Conservation (phyloP, 2,329 filamentous ascomycete genomes). For the Alternaria solani region DNA sequence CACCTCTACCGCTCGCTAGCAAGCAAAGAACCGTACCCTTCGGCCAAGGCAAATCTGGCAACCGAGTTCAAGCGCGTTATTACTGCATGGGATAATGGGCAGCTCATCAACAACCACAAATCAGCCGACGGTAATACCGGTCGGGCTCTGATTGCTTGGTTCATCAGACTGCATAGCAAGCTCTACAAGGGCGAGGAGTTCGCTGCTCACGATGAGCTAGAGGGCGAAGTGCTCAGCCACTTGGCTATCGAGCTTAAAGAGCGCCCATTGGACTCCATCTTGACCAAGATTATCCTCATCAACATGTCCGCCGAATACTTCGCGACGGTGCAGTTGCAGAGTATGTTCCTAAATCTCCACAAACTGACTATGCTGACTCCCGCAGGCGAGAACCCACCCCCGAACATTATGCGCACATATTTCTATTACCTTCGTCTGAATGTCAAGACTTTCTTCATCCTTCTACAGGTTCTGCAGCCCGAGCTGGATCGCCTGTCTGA, state of each 20-base stretch:
- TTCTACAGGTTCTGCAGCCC: constrained; percentile 74
- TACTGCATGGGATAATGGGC: constrained; percentile 63
- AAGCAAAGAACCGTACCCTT: constrained; percentile 75
- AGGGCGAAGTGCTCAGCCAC: constrained; percentile 83
- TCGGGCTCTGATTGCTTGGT: constrained; percentile 78
- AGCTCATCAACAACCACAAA: constrained; percentile 56
- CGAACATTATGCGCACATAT: constrained; percentile 53
- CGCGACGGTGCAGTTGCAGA: constrained; percentile 67
- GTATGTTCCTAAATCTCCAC: constrained; percentile 52
- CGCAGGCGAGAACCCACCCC: constrained; percentile 37
- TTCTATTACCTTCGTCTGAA: constrained; percentile 79
- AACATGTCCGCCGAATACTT: constrained; percentile 86
- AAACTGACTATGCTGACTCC: constrained; percentile 17
- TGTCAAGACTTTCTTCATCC: constrained; percentile 74
- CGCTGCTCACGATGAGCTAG: constrained; percentile 78
- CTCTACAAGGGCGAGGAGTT: constrained; percentile 82
- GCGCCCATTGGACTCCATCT: constrained; percentile 67
- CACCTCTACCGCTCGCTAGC: constrained; percentile 86
- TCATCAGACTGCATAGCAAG: constrained; percentile 83
- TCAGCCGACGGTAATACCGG: constrained; percentile 59
- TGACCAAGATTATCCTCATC: constrained; percentile 82
- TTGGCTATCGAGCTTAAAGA: constrained; percentile 77
- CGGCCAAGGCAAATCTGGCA: constrained; percentile 78
- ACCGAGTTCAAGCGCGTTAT: constrained; percentile 76
- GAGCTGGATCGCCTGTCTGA: constrained; percentile 69